Percentiles rank a stretch among this genome's conserved stretches.
Evolutionary conservation across 2,329 filamentous ascomycete species (phyloP).

Genomic region (Penicillium sp.): DNA sequence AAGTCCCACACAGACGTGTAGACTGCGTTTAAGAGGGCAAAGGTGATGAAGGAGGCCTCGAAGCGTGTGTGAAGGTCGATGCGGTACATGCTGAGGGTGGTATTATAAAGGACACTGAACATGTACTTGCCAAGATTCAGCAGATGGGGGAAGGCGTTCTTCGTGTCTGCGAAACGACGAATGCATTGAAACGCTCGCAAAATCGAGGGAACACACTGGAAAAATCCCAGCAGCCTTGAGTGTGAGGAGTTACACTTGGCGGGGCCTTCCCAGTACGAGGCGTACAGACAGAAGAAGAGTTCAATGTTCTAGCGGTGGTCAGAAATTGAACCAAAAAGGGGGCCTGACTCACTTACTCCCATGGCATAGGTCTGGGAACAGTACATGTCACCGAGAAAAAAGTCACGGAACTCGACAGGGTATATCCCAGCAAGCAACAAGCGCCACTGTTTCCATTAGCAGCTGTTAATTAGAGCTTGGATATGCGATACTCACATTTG

Average conservation of each 20-base stretch:
- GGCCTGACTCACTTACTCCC: constrained; percentile 53
- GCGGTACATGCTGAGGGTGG: constrained; percentile 75
- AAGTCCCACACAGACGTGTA: constrained; percentile 91
- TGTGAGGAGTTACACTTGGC: constrained; percentile 76
- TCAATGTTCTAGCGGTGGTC: constrained; percentile 63
- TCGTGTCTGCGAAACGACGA: constrained; percentile 79
- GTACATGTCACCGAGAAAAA: constrained; percentile 96
- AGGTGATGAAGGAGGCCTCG: constrained; percentile 67
- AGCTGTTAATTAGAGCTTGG: not conserved
- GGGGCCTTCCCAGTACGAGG: constrained; percentile 67
- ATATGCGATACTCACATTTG: constrained; percentile 78
- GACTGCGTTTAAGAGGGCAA: constrained; percentile 72
- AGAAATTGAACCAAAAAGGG: constrained; percentile 10
- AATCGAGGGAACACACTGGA: constrained; percentile 74
- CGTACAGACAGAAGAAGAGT: constrained; percentile 91
- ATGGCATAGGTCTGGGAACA: constrained; percentile 89
- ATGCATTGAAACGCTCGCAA: constrained; percentile 90
- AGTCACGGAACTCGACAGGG: constrained; percentile 93
- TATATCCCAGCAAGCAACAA: constrained; percentile 79
- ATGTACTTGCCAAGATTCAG: constrained; percentile 89
- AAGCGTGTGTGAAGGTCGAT: constrained; percentile 57
- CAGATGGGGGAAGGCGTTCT: constrained; percentile 83
- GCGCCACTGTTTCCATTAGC: constrained; percentile 58
- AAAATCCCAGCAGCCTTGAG: constrained; percentile 78
- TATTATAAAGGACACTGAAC: constrained; percentile 73